Evolutionary conservation across 2,329 filamentous ascomycete genomes (phyloP), one percentile per base, ranked within the genome.

Genomic region (Epichloe brachyelytri): DNA sequence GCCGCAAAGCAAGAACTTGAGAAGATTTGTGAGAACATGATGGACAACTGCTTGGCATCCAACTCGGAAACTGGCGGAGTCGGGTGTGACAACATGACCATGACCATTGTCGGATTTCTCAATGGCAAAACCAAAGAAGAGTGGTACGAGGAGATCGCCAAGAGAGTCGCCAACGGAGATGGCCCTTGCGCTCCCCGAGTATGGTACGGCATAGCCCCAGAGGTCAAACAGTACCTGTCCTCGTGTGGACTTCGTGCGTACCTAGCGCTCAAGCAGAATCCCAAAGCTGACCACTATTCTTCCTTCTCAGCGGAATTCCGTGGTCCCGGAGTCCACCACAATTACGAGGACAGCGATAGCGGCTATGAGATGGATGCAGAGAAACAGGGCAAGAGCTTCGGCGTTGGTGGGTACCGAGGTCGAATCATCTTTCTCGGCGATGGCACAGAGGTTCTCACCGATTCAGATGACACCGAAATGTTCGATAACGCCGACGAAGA

Each of bases 41-140:
- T 98, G 93, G 91, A 98, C 75, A 98, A 97, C 74, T 98, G 93
- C 67, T 77, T 98, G 58, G 90, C 93, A 40, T 95, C 90, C 55
- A 97, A 95, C 78, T 95, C 90, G 59, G 93, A 98, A 72, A 96
- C 91, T 34, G 93, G 93, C 51, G 93, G 93, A 56, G 91, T 98
- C 55, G 93, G 93, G 55, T 98, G 93, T 69, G 93, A 98, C 75
- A 98, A 98, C 76, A 98, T 98, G 93, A 98, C 93, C 59, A 97
- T 98, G 86, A 75, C 85, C 60, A 79, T 98, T 58, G 74, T 98
- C 63, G 93, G 85, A 59, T 82, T 98, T 65, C 79, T 98, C 59
- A 82, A 87, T 63, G 93, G 91, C 68, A 89, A 87, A 77, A 86
- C 83, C 61, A 94, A 95, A 79, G 90, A 96, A 65, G 86, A 96